Percentiles rank a stretch among this genome's conserved stretches.
Evolutionary conservation across 345 rosid genomes (phyloP).

Genomic region (Fremontodendron californicum): DNA sequence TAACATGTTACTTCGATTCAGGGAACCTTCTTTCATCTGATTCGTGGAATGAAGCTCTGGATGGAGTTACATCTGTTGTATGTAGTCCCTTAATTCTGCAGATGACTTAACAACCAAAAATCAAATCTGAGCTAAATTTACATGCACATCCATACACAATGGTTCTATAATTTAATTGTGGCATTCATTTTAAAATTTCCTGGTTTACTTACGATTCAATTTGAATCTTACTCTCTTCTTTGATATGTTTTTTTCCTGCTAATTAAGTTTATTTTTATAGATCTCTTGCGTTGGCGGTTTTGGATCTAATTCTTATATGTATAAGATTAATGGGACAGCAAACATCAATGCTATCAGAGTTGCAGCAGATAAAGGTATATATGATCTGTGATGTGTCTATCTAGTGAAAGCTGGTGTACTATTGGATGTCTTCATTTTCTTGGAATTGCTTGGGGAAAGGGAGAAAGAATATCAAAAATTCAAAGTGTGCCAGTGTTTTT

Average conservation of each 20-base stretch:
- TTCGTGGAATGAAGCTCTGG: conserved; percentile 74
- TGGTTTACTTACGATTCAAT: neutral
- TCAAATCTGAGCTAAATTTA: neutral
- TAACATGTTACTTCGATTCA: conserved; percentile 30
- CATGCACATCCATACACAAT: neutral
- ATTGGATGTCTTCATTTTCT: neutral
- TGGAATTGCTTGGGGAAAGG: neutral
- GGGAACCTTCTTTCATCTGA: conserved; percentile 85
- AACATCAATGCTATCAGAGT: conserved; percentile 90
- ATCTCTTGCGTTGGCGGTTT: conserved; percentile 95
- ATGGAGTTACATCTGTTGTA: conserved; percentile 88
- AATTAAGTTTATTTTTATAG: conserved; percentile 40
- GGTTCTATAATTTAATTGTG: conserved; percentile 4
- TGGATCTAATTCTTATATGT: conserved; percentile 91
- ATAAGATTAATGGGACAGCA: conserved; percentile 94
- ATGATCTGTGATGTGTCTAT: neutral
- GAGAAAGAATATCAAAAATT: neutral
- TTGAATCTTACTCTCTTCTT: conserved; percentile 16
- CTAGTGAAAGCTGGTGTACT: neutral
- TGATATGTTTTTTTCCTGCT: conserved; percentile 12
- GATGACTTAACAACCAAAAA: neutral
- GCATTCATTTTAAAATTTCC: neutral
- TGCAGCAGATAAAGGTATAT: conserved; percentile 80
- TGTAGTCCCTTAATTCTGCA: conserved; percentile 21
- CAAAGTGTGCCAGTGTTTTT: neutral